Base-by-base conservation (phyloP, 1,284 basidiomycete genomes). In the Cutaneotrichosporon spelunceum region DNA sequence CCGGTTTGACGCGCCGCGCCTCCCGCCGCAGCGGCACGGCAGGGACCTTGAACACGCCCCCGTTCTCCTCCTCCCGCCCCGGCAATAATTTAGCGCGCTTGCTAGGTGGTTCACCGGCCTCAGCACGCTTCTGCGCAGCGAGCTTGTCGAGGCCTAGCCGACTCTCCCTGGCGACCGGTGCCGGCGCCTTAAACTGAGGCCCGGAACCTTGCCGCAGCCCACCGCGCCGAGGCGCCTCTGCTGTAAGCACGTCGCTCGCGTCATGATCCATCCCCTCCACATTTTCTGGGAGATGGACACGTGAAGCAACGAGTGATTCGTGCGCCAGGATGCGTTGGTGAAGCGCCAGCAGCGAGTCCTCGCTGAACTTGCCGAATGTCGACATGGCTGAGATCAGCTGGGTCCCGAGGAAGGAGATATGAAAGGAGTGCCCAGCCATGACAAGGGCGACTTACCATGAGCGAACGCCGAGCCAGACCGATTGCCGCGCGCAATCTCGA, bases 41-140 rank as follows among this genome's bases (percentile, higher is more conserved):
- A 1, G 92, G 92, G 7, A 94, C 91, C 83, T 95, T 96, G 81
- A 95, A 95, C 29, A 87, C 87, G 49, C 84, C 82, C 33, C 82
- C 82, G 21, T 61, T 65, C 19, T 68, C 66, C 7, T 57, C 64
- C 42, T 73, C 73, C 57, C 86, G 84, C 63, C 79, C 75, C 13
- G 70, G 65, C 47, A 87, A 86, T 39, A 86, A 68, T 65, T 83
- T 84, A 9, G 84, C 80, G 62, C 84, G 86, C 81, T 94, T 95
- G 68, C 85, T 82, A 0, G 75, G 68, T 8, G 73, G 74, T 29
- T 72, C 73, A 78, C 61, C 67, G 2, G 86, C 85, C 39, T 79
- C 76, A 14, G 84, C 85, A 52, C 90, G 82, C 78, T 96, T 97
- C 74, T 94, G 91, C 61, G 85, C 86, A 0, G 94, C 93, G 2